phyloP scores from a whole-genome alignment of 1,139 yeast genomes.

The Pichia sp. region DNA sequence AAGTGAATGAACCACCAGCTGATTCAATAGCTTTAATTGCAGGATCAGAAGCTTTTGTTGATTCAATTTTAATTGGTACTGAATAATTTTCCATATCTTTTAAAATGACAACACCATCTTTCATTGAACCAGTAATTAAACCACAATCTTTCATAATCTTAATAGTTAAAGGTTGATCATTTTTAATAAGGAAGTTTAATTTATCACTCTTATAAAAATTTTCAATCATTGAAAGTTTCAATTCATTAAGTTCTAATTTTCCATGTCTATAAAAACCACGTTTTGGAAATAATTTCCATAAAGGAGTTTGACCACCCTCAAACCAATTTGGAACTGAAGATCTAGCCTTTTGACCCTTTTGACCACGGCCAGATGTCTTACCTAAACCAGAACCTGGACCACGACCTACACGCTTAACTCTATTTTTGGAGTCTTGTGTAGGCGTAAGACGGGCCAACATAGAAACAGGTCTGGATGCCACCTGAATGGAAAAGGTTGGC shows the following conservation, averaged over 20 bases:
- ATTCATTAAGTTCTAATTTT: constrained; percentile 44
- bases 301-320: constrained; percentile 99
- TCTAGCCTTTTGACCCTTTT: constrained; percentile 97
- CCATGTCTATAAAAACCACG: constrained; percentile 55
- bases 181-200: constrained; percentile 40
- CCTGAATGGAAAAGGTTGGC: too few species aligned
- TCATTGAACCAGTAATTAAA: constrained; percentile 60
- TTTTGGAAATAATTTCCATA: constrained; percentile 82
- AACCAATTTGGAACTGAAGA: constrained; percentile 87
- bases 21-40: constrained; percentile 71
- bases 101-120: constrained; percentile 77
- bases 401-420: constrained; percentile 78
- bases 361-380: constrained; percentile 96
- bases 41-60: constrained; percentile 67
- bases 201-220: constrained; percentile 63
- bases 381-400: constrained; percentile 94
- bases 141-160: constrained; percentile 63
- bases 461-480: constrained; percentile 20
- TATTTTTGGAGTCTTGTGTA: constrained; percentile 31
- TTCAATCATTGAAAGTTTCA: constrained; percentile 55
- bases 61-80: constrained; percentile 67
- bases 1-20: constrained; percentile 65
- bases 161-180: constrained; percentile 66
- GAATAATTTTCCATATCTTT: constrained; percentile 50
- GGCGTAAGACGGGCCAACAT: constrained; percentile 26